Evolutionary conservation across 164 flowering plant genomes (phyloP), one percentile per base, ranked within the genome.

Genomic region (Litsea cubeba): DNA sequence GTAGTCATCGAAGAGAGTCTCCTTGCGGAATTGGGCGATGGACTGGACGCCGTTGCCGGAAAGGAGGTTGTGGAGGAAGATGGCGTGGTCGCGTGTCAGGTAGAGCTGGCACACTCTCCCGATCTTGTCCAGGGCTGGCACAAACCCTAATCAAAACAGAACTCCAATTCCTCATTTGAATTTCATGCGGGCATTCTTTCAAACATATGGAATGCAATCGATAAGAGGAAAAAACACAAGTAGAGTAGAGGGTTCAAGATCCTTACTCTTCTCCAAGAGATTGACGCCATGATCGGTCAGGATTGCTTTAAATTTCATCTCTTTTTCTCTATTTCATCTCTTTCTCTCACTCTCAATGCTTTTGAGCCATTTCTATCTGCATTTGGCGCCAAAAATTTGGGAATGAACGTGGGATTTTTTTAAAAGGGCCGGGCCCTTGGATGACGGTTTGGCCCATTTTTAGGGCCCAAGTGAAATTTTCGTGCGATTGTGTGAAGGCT

Each of bases 281-380:
- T 62, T 83, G 20, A 91, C 87, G 15, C 98, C 98, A 76, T 86
- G 83, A 66, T 93, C 97, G 0, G 97, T 90, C 10, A 93, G 88
- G 76, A 87, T 86, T 57, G 98, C 98, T 81, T 92, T 95, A 87
- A 95, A 93, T 74, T 95, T 94, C 99, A 95, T 92, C 72, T 74
- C 78, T 69, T 65, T 66, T 15, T 65, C 35, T 30, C 35, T 30
- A 30, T 30, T 30, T 26, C 50, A 28, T 62, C 28, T 12, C 66
- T 71, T 15, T 40, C 46, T 40, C 46, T 40, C 46, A 1, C 46
- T 40, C 26, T 24, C 28, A 12, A 2, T 40, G 62, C 46, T 40
- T 40, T 40, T 40, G 11, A 40, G 11, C 46, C 1, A 7, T 40
- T 40, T 40, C 46, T 40, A 40, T 7, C 46, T 35, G 46, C 46